A percentile compares a stretch with the other conserved stretches of the same genome.
Conservation (phyloP, 805 yeast genomes). For the Yarrowia porcina region DNA sequence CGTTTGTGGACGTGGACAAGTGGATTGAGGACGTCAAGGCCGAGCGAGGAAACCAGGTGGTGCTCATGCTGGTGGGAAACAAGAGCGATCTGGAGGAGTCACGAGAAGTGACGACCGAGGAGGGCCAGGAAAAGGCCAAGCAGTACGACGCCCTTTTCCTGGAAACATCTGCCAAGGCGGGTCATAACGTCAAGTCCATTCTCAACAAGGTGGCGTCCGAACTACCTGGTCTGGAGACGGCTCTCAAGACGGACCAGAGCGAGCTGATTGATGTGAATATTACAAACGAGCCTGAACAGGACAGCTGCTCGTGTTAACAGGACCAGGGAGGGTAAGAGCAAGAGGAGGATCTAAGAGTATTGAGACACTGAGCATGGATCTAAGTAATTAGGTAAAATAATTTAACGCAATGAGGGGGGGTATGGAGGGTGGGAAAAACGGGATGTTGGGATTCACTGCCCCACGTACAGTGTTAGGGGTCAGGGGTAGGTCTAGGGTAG, state of each 20-base stretch:
- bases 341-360: not conserved
- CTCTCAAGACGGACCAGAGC: slow-evolving; percentile 30
- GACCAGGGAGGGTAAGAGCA: too few species aligned
- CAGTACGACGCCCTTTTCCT: slow-evolving; percentile 74
- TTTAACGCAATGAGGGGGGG: too few species aligned
- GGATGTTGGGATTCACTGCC: too few species aligned
- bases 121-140: slow-evolving; percentile 78
- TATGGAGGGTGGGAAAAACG: too few species aligned
- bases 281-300: slow-evolving; percentile 17
- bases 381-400: slow-evolving; percentile 13
- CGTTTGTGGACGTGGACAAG: slow-evolving; percentile 77
- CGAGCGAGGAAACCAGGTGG: slow-evolving; percentile 87
- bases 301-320: slow-evolving; percentile 16
- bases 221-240: slow-evolving; percentile 72
- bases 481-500: too few species aligned
- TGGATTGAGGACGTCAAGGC: slow-evolving; percentile 95
- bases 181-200: slow-evolving; percentile 84
- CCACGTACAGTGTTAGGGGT: too few species aligned
- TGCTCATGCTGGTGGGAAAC: slow-evolving; percentile 88
- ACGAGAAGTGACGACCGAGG: slow-evolving; percentile 83
- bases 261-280: slow-evolving; percentile 29
- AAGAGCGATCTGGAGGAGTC: slow-evolving; percentile 80
- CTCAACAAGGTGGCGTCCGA: slow-evolving; percentile 89
- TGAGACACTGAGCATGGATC: slow-evolving; percentile 10
- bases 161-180: slow-evolving; percentile 93